Evolutionary conservation across 2,329 filamentous ascomycete genomes (phyloP), one percentile per base, ranked within the genome.

Genomic region (Botrytis fragariae): DNA sequence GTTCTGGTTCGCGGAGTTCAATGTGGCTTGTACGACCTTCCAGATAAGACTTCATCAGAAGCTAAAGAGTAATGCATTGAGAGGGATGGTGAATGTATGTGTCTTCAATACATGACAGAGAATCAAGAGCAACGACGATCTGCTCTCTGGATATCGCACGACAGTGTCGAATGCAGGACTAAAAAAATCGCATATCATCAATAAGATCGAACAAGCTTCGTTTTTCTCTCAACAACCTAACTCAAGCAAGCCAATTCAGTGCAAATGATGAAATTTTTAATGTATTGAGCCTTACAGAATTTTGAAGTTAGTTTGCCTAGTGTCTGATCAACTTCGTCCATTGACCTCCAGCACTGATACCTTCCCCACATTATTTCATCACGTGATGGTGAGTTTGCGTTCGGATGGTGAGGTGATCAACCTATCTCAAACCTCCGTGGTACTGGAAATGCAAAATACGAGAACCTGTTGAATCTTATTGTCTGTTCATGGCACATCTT

Each of bases 11-110:
- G 48, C 48, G 25, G 10, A 51, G 25, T 51, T n/a, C 9, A 12
- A 14, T n/a, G 48, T 25, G 48, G 25, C 25, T 6, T 14, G 25
- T 25, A 51, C 25, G 25, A n/a, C 4, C 10, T 6, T 14, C 25
- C 48, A n/a, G 25, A n/a, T 51, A 6, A 51, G 6, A 0, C 1
- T n/a, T n/a, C 3, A n/a, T n/a, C 25, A 6, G 0, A n/a, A n/a
- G 48, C 25, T 51, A 25, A 10, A 51, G n/a, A 14, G 25, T n/a
- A 25, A 1, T 51, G 10, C 10, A 51, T n/a, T 14, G 10, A n/a
- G 48, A 51, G 5, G 4, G 1, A 14, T 14, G 25, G 48, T 14
- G 4, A n/a, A 51, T 51, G 25, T 14, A 1, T 51, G 5, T 14
- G n/a, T 51, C 22, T 51, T 51, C 25, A n/a, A n/a, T 6, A 6